Evolutionary conservation across 2,329 filamentous ascomycete genomes (phyloP).

Genomic region (Nannizzia gypsea): DNA sequence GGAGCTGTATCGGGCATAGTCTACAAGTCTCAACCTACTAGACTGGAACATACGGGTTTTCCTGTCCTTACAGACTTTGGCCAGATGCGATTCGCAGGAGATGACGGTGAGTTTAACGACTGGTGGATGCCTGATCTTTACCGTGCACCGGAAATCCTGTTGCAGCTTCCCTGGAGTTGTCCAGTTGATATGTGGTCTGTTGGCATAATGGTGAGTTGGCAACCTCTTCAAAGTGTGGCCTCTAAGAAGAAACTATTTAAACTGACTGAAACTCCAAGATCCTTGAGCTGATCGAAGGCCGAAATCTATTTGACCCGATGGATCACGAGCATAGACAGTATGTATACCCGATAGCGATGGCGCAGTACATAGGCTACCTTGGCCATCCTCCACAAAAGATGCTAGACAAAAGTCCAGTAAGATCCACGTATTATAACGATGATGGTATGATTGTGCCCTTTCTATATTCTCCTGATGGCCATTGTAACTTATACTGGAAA

Average conservation of each 20-base stretch:
- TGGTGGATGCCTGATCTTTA: constrained; percentile 21
- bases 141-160: constrained; percentile 18
- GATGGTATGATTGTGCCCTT: constrained; percentile 3
- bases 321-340: constrained; percentile 17
- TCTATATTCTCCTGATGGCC: neutral
- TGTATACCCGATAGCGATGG: constrained; percentile 19
- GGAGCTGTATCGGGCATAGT: constrained; percentile 5
- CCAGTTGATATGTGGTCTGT: constrained; percentile 20
- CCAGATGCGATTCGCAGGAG: constrained; percentile 10
- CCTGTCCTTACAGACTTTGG: constrained; percentile 20
- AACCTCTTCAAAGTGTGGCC: too few species aligned
- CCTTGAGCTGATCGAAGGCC: constrained; percentile 21
- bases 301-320: constrained; percentile 21
- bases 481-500: neutral
- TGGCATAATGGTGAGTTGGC: constrained; percentile 18
- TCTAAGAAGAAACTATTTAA: too few species aligned
- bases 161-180: constrained; percentile 18
- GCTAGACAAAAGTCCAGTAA: constrained; percentile 15
- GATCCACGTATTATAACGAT: constrained; percentile 17
- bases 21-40: constrained; percentile 10
- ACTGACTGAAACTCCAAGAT: neutral
- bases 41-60: constrained; percentile 9
- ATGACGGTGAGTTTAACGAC: constrained; percentile 6
- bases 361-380: constrained; percentile 22
- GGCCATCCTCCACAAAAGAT: constrained; percentile 19